A percentile compares a stretch with the other conserved stretches of the same genome.
Conservation (phyloP, 73 alveolate genomes). For the Loxodes magnus region DNA sequence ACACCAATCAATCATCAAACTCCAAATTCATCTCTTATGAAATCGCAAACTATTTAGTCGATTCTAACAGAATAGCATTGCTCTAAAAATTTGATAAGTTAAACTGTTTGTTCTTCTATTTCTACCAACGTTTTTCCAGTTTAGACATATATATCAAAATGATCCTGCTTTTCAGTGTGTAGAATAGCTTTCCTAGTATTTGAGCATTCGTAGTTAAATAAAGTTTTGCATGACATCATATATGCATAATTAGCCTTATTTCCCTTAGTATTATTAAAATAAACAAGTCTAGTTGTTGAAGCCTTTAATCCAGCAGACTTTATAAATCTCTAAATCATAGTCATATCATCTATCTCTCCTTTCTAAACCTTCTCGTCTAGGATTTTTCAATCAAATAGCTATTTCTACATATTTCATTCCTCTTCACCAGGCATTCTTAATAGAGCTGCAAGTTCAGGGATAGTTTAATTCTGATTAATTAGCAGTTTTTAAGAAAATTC, state of each 20-base stretch:
- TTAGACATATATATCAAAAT: neutral
- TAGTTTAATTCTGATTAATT: neutral
- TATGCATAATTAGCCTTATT: slow-evolving; percentile 5
- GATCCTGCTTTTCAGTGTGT: neutral
- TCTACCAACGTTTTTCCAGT: slow-evolving; percentile 6
- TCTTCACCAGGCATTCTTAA: slow-evolving; percentile 1
- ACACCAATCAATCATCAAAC: slow-evolving; percentile 44
- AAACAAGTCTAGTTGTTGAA: neutral
- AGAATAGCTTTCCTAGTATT: neutral
- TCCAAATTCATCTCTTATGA: slow-evolving; percentile 45
- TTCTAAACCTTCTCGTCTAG: neutral
- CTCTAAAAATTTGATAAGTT: slow-evolving; percentile 33
- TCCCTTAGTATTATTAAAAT: neutral
- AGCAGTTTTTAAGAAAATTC: neutral
- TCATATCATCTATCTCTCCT: neutral
- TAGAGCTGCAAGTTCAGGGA: neutral
- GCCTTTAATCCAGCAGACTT: neutral
- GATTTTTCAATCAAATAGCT: slow-evolving; percentile 1
- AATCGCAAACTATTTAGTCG: slow-evolving; percentile 38
- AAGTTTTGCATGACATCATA: neutral
- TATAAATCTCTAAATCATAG: slow-evolving; percentile 8
- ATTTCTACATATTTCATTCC: neutral
- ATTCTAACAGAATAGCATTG: slow-evolving; percentile 45
- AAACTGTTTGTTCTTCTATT: slow-evolving; percentile 36
- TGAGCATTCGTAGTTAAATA: neutral